A percentile compares a stretch with the other conserved stretches of the same genome.
These are phyloP conservation scores for Botrytis porri DNA, from an alignment of 2,329 filamentous ascomycete genomes.

Conservation along the genomic window DNA sequence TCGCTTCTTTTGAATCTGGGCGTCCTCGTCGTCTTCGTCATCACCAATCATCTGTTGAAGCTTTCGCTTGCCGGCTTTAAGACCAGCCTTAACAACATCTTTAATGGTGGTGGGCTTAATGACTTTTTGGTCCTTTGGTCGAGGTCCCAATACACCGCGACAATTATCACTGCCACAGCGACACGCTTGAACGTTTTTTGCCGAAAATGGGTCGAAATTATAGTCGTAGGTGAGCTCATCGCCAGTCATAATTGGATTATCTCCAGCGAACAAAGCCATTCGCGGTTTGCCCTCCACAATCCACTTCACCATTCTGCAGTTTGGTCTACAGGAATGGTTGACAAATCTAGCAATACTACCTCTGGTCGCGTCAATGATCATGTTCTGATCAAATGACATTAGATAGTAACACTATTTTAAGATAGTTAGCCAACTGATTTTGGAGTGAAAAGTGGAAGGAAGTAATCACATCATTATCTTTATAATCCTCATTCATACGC, in stretches of 20 bases:
- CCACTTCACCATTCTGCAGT: constrained; percentile 98
- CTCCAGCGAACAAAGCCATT: constrained; percentile 94
- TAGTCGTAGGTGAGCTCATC: constrained; percentile 96
- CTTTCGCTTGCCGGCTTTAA: constrained; percentile 56
- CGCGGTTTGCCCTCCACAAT: constrained; percentile 89
- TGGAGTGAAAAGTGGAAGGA: background rate
- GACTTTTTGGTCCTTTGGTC: constrained; percentile 53
- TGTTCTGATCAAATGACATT: constrained; percentile 97
- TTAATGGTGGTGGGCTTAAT: constrained; percentile 44
- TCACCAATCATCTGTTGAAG: constrained; percentile 50
- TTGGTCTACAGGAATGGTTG: constrained; percentile 95
- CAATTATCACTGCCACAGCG: constrained; percentile 63
- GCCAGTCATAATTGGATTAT: constrained; percentile 85
- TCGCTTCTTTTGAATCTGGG: constrained; percentile 43
- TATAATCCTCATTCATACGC: constrained; percentile 90
- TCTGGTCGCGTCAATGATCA: constrained; percentile 96
- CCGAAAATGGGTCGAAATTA: constrained; percentile 67
- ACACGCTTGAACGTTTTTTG: constrained; percentile 66
- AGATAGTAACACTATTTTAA: constrained; percentile 81
- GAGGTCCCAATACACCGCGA: constrained; percentile 61
- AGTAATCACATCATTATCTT: constrained; percentile 76
- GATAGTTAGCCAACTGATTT: constrained; percentile 25
- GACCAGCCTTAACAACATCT: constrained; percentile 38
- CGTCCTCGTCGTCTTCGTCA: constrained; percentile 27
- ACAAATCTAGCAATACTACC: constrained; percentile 97